Evolutionary conservation across 2,329 filamentous ascomycete species (phyloP).

Genomic region (Fusarium ramigenum): DNA sequence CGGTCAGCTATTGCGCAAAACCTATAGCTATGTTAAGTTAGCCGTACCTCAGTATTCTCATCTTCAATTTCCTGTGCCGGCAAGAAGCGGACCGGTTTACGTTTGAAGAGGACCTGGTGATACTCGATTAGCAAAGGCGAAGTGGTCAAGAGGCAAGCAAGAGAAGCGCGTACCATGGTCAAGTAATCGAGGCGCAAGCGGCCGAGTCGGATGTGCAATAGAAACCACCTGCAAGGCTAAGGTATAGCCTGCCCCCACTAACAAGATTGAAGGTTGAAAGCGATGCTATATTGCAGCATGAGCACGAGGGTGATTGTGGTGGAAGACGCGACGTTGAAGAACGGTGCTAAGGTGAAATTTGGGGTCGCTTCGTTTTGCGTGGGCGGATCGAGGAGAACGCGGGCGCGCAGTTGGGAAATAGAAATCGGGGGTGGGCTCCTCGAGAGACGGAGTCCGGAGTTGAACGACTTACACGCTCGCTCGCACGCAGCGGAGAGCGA

Average conservation of each 20-base stretch:
- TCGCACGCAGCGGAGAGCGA: not conserved
- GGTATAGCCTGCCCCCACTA: constrained; percentile 43
- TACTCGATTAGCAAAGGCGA: constrained; percentile 12
- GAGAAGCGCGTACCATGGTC: constrained; percentile 35
- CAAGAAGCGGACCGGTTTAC: constrained; percentile 90
- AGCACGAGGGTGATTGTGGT: constrained; percentile 12
- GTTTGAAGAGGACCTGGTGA: constrained; percentile 88
- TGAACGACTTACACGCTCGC: constrained; percentile 48
- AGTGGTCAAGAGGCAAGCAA: not conserved
- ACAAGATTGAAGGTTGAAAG: constrained; percentile 33
- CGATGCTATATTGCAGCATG: constrained; percentile 35
- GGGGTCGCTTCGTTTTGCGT: constrained; percentile 23
- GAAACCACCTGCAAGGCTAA: constrained; percentile 41
- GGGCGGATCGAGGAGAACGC: constrained; percentile 31
- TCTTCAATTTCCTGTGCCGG: constrained; percentile 77
- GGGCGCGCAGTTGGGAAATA: constrained; percentile 37
- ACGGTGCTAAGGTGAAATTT: constrained; percentile 25
- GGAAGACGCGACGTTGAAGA: constrained; percentile 12
- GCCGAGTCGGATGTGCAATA: constrained; percentile 20
- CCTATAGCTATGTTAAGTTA: constrained; percentile 19
- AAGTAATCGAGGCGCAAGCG: constrained; percentile 29
- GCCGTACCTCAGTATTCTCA: constrained; percentile 80
- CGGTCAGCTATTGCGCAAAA: constrained; percentile 24
- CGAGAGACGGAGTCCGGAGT: constrained; percentile 26
- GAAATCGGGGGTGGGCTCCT: constrained; percentile 38